Evolutionary conservation across 2,329 filamentous ascomycete genomes (phyloP).

Genomic region (Sporothrix pseudoabietina): DNA sequence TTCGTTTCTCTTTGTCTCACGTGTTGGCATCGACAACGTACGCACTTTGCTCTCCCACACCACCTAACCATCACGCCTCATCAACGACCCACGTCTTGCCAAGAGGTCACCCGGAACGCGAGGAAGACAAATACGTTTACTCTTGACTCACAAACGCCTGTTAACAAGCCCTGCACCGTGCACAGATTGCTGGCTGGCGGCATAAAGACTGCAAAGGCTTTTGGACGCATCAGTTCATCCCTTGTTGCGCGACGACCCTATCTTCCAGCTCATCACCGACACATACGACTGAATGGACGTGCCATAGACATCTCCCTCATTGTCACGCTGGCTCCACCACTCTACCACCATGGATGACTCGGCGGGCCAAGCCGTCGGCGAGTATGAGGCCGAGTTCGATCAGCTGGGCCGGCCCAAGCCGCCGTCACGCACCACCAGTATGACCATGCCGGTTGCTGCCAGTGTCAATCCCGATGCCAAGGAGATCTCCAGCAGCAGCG

Average conservation of each 20-base stretch:
- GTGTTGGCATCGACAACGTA: conserved; percentile 7
- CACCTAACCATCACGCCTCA: neutral
- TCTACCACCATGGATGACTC: conserved; percentile 16
- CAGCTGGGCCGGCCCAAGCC: neutral
- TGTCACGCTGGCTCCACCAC: neutral
- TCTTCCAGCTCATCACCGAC: neutral
- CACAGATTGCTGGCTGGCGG: neutral
- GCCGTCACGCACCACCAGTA: conserved; percentile 1
- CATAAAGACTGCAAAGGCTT: neutral
- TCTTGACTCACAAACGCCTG: neutral
- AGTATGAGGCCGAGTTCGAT: conserved; percentile 7
- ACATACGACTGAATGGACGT: neutral
- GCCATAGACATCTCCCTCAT: neutral
- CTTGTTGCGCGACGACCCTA: neutral
- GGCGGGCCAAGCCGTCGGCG: conserved; percentile 13
- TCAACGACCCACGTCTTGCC: neutral
- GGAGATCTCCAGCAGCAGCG: neutral
- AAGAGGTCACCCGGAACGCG: neutral
- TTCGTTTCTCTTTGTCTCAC: conserved; percentile 13
- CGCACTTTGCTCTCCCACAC: neutral
- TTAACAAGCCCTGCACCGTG: neutral
- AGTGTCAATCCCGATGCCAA: neutral
- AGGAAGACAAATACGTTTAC: neutral
- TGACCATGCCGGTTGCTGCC: neutral
- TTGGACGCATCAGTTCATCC: neutral